Percentiles rank a stretch among this genome's conserved stretches.
Evolutionary conservation across 108 stramenopile species (phyloP).

Genomic region (Aureococcus anophagefferens): DNA sequence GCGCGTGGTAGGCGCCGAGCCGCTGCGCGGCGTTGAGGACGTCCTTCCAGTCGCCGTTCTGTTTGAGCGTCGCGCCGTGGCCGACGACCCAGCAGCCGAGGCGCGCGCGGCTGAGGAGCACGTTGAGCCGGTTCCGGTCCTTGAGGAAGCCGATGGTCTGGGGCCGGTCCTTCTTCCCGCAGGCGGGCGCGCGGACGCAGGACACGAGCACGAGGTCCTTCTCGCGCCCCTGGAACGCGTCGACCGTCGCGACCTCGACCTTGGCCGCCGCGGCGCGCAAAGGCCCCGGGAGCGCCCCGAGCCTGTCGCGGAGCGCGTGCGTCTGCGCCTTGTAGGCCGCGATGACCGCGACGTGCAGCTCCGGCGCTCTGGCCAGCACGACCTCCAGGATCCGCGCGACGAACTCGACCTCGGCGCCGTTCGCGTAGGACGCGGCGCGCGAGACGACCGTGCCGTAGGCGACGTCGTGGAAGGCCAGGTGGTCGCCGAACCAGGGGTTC

Average conservation of each 20-base stretch:
- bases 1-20: neutral
- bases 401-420: too few relatives aligned
- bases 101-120: conserved; percentile 40
- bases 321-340: conserved; percentile 5
- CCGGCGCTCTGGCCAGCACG: too few relatives aligned
- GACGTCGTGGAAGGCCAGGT: too few relatives aligned
- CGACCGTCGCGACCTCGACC: conserved; percentile 39
- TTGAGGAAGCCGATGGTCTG: conserved; percentile 34
- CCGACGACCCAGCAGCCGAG: neutral
- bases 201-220: conserved; percentile 37
- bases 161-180: too few relatives aligned
- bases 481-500: too few relatives aligned
- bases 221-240: conserved; percentile 48
- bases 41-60: neutral
- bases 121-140: conserved; percentile 45
- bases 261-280: neutral
- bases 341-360: neutral
- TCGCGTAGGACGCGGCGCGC: too few relatives aligned
- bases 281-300: neutral
- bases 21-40: neutral
- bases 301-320: neutral
- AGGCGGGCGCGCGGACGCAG: conserved; percentile 39
- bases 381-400: too few relatives aligned
- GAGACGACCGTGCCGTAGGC: too few relatives aligned
- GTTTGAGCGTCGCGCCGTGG: neutral